Evolutionary conservation across 805 yeast species (phyloP), one percentile per base, ranked within the genome.

Genomic region (Nakazawaea molendinolei): DNA sequence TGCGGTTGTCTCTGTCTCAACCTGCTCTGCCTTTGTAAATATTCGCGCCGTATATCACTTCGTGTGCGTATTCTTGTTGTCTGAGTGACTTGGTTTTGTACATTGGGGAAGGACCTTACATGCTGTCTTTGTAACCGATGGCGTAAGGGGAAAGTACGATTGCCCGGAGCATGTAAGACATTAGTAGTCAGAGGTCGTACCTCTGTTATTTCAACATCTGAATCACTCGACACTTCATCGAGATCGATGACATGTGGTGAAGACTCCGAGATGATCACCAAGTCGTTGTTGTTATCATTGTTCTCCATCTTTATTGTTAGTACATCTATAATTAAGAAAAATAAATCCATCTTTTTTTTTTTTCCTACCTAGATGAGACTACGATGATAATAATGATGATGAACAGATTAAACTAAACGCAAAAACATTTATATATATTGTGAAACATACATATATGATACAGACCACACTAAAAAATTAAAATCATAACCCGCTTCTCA

Each of bases 401-500:
- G n/a, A n/a, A n/a, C n/a, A n/a, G n/a, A n/a, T n/a, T n/a, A n/a
- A n/a, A n/a, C n/a, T n/a, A n/a, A n/a, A n/a, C n/a, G n/a, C n/a
- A n/a, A n/a, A n/a, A n/a, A n/a, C n/a, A n/a, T n/a, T n/a, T 5
- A 23, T n/a, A 14, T n/a, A n/a, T 23, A 23, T 5, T n/a, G 26
- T 5, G 13, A 23, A 23, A 23, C 5, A 14, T n/a, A 14, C 14
- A 23, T n/a, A 23, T 23, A 23, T n/a, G 13, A 23, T n/a, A 23
- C 12, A 7, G 26, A n/a, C 13, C 26, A 23, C 12, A 7, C 5
- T 4, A n/a, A n/a, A n/a, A 10, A 28, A 28, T n/a, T n/a, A n/a
- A n/a, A n/a, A 21, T 50, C 71, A 72, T 53, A 72, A 60, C 36
- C 92, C 95, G 58, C 90, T 76, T 79, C 98, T 85, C 76, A 82